Evolutionary conservation across 2,329 filamentous ascomycete species (phyloP), one percentile per base, ranked within the genome.

Genomic region (Fusarium sublunatum): DNA sequence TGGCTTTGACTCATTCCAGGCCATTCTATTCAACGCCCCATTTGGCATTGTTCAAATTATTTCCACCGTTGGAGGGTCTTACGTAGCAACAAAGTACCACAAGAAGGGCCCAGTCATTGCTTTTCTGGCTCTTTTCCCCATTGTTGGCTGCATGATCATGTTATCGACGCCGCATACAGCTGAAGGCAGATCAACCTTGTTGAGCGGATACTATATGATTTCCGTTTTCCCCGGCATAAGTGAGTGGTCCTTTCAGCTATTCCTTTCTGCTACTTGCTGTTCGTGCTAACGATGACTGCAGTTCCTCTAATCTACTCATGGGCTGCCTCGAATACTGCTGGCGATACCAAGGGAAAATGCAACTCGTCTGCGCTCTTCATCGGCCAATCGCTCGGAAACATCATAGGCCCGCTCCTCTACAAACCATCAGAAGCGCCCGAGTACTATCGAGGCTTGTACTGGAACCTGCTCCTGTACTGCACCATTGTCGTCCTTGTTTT

Each of bases 341-440:
- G 87, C 1, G 86, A 90, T 57, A 90, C 88, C 0, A 90, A 90
- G 71, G 83, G 86, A 58, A 89, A 89, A 69, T 81, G 85, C 3
- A 88, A 83, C 0, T 88, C 86, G 0, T 85, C 79, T 2, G 80
- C 86, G 12, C 74, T 89, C 4, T 87, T 89, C 62, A 78, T 89
- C 25, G 86, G 86, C 7, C 83, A 86, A 64, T 86, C 83, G 46
- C 82, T 83, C 2, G 87, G 87, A 7, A 89, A 90, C 64, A 84
- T 89, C 40, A 78, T 89, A n/a, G 87, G 87, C 0, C 67, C 70
- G 1, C 40, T 74, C 0, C 57, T 74, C 0, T 74, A 68, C 47
- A 55, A 52, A 3, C 48, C 58, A 10, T 77, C 77, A 49, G 75
- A 62, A 69, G 74, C 25, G 69, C 72, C 29, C 68, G 77, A 69